Conservation (phyloP, 2,329 filamentous ascomycete species). For the Drechslerella coelobrocha region DNA sequence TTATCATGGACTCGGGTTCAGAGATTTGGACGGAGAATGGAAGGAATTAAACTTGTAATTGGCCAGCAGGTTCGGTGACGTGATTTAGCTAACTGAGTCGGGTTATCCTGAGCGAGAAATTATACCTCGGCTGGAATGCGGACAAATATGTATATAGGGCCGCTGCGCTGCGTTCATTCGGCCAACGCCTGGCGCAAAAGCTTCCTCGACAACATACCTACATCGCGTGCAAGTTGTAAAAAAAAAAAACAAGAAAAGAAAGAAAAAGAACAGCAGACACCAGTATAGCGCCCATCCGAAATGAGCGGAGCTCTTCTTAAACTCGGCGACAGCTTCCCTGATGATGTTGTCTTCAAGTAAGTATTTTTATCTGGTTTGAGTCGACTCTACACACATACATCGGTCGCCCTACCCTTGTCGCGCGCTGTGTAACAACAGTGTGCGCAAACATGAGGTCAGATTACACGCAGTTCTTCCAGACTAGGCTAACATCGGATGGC, state of each 20-base stretch:
- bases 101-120: no score
- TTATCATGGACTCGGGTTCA: neutral
- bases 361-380: constrained; percentile 56
- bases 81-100: no score
- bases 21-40: no score
- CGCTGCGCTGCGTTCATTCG: no score
- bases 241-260: neutral
- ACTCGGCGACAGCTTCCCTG: constrained; percentile 82
- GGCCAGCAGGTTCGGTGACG: no score
- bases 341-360: constrained; percentile 77
- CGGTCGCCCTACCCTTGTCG: neutral
- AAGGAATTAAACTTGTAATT: no score
- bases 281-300: neutral
- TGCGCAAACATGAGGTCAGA: constrained; percentile 16
- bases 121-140: no score
- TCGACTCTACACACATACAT: no score
- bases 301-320: constrained; percentile 63
- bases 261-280: neutral
- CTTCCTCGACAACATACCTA: no score
- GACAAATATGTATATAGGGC: no score
- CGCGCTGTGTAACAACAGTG: neutral
- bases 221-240: no score
- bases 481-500: constrained; percentile 18
- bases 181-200: no score
- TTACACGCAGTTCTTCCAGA: neutral